Base-by-base conservation (phyloP, 2,329 filamentous ascomycete species). In the Exophiala calicioides region DNA sequence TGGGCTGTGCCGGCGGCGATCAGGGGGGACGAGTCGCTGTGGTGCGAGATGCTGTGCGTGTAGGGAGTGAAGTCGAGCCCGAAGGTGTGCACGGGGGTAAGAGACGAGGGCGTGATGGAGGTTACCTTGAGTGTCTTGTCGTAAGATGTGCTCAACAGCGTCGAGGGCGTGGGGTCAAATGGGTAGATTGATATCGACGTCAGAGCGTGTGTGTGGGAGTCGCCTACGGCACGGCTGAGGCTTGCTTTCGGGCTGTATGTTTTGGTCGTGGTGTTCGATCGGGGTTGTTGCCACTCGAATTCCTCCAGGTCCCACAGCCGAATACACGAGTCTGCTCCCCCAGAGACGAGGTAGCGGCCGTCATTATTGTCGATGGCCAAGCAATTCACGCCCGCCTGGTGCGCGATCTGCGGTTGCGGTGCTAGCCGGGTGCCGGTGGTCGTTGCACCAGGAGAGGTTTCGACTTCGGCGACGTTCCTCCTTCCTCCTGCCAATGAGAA, bases 1-100 rank as follows among this genome's bases (percentile, higher is more conserved):
- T 93, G 84, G 55, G 94, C 89, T 0, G 90, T 94, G 1, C 87
- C 90, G 60, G 89, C 93, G 7, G 91, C 90, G 7, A 96, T 86
- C 3, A 95, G 78, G 0, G 95, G 75, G 77, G 41, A 80, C 71
- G 45, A 88, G 79, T 47, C 90, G 71, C 31, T 84, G 78, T 69
- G 63, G 1, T 68, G 64, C 1, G 90, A 95, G 19, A 88, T 77
- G 0, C 86, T 82, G 65, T 95, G 90, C 1, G 85, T 65, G 54
- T 74, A 73, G 0, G 72, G 68, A 2, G 71, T 71, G 34, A 68
- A 71, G 26, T 72, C 65, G 0, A 76, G 66, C 8, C 63, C 61
- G 47, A 76, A 75, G 2, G 68, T 72, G 57, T 73, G 69, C 3
- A 72, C 61, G 1, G 71, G 69, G 0, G 58, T 65, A n/a, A 74